These are phyloP conservation scores for Hymenoscyphus occultus DNA, from an alignment of 2,329 filamentous ascomycete species.

Conservation along the genomic window DNA sequence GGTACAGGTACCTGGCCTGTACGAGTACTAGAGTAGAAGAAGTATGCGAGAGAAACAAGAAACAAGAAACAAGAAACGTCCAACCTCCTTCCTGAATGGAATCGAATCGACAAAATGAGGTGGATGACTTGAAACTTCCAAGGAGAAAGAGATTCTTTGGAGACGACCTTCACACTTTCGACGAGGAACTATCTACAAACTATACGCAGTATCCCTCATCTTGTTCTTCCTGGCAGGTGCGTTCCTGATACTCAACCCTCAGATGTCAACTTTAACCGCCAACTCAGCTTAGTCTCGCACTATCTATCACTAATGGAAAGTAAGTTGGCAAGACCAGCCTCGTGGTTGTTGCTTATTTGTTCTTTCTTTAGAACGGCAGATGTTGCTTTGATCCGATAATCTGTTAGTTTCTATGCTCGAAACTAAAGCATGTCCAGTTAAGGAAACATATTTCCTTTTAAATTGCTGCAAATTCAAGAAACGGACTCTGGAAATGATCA, in stretches of 20 bases:
- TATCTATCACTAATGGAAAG: neutral
- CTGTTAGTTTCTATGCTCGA: too few relatives aligned
- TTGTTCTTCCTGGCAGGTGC: neutral
- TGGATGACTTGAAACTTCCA: neutral
- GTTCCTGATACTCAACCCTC: neutral
- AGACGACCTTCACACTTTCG: too few relatives aligned
- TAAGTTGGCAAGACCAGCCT: too few relatives aligned
- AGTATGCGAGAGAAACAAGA: too few relatives aligned
- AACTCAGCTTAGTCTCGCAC: neutral
- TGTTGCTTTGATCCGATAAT: too few relatives aligned
- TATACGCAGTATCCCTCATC: too few relatives aligned
- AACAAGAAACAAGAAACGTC: too few relatives aligned
- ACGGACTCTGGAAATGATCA: neutral
- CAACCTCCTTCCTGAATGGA: neutral
- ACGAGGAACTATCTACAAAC: too few relatives aligned
- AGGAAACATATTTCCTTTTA: too few relatives aligned
- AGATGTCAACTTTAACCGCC: conserved; percentile 3
- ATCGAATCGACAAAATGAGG: neutral
- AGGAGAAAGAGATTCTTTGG: too few relatives aligned
- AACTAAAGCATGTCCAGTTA: neutral
- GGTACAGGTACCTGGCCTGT: neutral
- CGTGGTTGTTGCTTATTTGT: too few relatives aligned
- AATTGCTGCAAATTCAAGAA: neutral
- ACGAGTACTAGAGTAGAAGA: neutral
- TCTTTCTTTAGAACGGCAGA: too few relatives aligned